Conservation (phyloP, 1,284 basidiomycete genomes). For the Marasmius oreades region DNA sequence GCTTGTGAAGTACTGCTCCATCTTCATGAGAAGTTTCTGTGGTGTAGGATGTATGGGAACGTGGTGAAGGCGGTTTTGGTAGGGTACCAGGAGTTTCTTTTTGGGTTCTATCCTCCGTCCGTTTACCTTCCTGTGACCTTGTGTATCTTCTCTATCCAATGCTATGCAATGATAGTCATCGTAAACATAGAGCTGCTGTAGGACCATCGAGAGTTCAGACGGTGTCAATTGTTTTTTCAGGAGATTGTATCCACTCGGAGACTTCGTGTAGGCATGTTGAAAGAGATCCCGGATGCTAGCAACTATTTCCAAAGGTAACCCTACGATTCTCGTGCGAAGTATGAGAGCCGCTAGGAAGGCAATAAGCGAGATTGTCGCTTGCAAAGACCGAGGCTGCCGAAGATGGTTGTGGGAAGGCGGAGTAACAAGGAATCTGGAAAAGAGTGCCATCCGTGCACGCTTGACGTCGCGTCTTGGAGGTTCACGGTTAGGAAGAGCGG, state of each 20-base stretch:
- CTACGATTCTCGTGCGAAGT: conserved; percentile 41
- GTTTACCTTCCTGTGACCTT: conserved; percentile 13
- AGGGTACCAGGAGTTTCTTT: neutral
- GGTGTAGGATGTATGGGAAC: conserved; percentile 47
- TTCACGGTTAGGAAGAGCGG: neutral
- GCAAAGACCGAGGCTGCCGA: conserved; percentile 23
- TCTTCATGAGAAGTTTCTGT: conserved; percentile 9
- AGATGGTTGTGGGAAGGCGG: conserved; percentile 21
- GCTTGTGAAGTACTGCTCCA: neutral
- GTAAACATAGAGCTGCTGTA: conserved; percentile 51
- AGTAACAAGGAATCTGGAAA: neutral
- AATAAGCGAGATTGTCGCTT: conserved; percentile 7
- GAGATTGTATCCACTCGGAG: conserved; percentile 20
- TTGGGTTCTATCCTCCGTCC: neutral
- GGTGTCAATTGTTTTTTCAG: conserved; percentile 28
- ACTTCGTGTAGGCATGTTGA: neutral
- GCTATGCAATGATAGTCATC: conserved; percentile 26
- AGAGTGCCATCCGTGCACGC: neutral
- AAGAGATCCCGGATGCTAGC: conserved; percentile 5
- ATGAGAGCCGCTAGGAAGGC: conserved; percentile 35
- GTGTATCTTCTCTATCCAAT: conserved; percentile 62
- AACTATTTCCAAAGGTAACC: conserved; percentile 28
- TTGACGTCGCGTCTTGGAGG: neutral
- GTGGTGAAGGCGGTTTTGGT: conserved; percentile 21
- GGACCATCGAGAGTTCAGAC: conserved; percentile 42